phyloP scores from a whole-genome alignment of 2,329 filamentous ascomycete genomes.

The Aspergillus hiratsukae region DNA sequence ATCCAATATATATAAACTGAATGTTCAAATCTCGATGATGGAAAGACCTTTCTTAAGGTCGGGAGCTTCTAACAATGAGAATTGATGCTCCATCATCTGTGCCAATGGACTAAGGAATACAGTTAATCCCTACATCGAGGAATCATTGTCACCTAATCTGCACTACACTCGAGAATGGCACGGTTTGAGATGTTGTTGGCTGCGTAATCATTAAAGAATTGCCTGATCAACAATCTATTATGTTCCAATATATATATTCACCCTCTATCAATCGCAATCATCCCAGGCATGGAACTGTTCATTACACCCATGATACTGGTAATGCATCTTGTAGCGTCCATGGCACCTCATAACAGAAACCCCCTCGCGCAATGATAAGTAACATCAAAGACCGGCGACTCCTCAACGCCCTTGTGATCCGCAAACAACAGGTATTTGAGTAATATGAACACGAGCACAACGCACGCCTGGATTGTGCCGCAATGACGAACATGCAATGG shows the following conservation, averaged over 20 bases:
- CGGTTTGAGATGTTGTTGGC: neutral
- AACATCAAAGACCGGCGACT: neutral
- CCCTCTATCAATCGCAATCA: conserved; percentile 13
- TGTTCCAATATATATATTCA: conserved; percentile 11
- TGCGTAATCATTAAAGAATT: conserved; percentile 10
- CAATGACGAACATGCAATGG: neutral
- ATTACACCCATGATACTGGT: conserved; percentile 13
- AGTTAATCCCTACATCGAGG: neutral
- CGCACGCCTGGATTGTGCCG: neutral
- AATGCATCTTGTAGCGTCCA: conserved; percentile 5
- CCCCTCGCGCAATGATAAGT: neutral
- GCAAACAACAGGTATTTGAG: neutral
- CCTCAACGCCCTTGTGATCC: conserved; percentile 9
- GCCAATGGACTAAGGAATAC: neutral
- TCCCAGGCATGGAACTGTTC: conserved; percentile 16
- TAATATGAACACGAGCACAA: conserved; percentile 1
- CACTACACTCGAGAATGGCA: neutral
- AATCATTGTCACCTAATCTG: neutral
- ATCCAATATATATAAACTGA: no score
- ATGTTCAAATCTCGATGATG: no score
- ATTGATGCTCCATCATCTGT: no score
- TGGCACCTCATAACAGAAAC: neutral
- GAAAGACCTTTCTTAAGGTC: no score
- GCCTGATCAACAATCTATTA: conserved; percentile 15
- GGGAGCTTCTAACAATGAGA: neutral